These are phyloP conservation scores for Erysimum cheiranthoides DNA, from an alignment of 345 rosid genomes.

Conservation along the genomic window DNA sequence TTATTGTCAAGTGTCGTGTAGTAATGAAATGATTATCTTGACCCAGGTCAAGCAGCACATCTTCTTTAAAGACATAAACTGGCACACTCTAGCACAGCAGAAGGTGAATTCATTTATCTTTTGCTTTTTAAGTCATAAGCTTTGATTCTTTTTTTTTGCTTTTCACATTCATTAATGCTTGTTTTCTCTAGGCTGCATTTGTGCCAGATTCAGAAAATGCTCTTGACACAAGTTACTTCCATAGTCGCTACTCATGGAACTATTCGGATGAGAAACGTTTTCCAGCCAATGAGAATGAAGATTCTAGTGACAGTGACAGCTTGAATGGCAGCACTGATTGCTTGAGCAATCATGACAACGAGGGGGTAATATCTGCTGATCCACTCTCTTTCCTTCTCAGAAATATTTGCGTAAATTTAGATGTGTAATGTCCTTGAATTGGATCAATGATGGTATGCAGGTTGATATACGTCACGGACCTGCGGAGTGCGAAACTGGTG, in stretches of 20 bases:
- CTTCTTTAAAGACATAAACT: conserved; percentile 87
- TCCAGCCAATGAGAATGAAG: conserved; percentile 67
- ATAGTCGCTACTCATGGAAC: conserved; percentile 77
- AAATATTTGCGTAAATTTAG: conserved; percentile 18
- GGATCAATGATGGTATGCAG: conserved; percentile 52
- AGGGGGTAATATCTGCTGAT: conserved; percentile 56
- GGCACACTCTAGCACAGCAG: conserved; percentile 92
- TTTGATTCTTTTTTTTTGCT: neutral
- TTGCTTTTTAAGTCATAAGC: conserved; percentile 2
- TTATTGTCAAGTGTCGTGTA: neutral
- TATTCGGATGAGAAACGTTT: conserved; percentile 54
- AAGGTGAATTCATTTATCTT: conserved; percentile 56
- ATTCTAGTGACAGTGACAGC: conserved; percentile 73
- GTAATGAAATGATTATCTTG: conserved; percentile 32
- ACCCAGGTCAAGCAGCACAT: conserved; percentile 83
- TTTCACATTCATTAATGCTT: conserved; percentile 23
- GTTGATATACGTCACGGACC: conserved; percentile 74
- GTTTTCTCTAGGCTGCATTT: conserved; percentile 72
- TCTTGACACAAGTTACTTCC: conserved; percentile 87
- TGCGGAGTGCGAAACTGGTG: conserved; percentile 64
- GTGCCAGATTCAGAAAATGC: conserved; percentile 82
- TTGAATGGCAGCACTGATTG: conserved; percentile 67
- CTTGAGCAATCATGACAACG: conserved; percentile 75
- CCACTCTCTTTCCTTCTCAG: neutral
- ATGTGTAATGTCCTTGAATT: conserved; percentile 26